Base-by-base conservation (phyloP, 495 filamentous ascomycete genomes). In the Penicillium antarcticum region DNA sequence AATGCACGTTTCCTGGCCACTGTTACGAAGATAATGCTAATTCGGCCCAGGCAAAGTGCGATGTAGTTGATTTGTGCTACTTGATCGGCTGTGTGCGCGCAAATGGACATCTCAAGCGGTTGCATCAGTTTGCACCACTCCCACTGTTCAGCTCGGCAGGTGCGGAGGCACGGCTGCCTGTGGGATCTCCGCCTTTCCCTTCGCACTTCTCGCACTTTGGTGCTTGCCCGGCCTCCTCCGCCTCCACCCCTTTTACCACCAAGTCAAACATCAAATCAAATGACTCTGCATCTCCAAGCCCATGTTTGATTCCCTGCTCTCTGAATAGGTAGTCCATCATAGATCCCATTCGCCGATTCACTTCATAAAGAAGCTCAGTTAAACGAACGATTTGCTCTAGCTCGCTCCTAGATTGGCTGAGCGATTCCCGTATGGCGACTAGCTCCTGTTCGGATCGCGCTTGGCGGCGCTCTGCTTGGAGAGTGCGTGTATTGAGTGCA, bases 331-430 rank as follows among this genome's bases (percentile, higher is more conserved):
- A 56, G 23, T 51, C 53, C 10, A 35, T 43, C 31, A 56, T 31
- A 19, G 35, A n/a, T 16, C 53, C 43, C 42, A 56, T 42, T 42
- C 48, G 50, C 26, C 43, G 48, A 39, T 51, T 51, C 7, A 49
- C 38, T 24, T 56, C 42, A 44, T 51, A 51, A 13, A 56, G 53
- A 33, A 56, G 14, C 21, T 56, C 53, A 21, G 53, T 48, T 17
- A 56, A 10, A 8, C 39, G 45, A 18, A 45, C 43, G 37, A 42
- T 39, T 21, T 56, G 42, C 24, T 56, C 42, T 21, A 51, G 23
- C 32, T 56, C 47, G 12, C 32, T 45, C 17, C 36, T 39, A 19
- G 41, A 42, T 35, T 56, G 46, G 16, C 18, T 42, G 14, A 50
- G 36, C 23, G 46, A 24, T 17, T 51, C 40, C 13, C 31, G 47